Evolutionary conservation across 192 early-diverging fungal species (phyloP).

Genomic region (Helicostylum pulchrum): DNA sequence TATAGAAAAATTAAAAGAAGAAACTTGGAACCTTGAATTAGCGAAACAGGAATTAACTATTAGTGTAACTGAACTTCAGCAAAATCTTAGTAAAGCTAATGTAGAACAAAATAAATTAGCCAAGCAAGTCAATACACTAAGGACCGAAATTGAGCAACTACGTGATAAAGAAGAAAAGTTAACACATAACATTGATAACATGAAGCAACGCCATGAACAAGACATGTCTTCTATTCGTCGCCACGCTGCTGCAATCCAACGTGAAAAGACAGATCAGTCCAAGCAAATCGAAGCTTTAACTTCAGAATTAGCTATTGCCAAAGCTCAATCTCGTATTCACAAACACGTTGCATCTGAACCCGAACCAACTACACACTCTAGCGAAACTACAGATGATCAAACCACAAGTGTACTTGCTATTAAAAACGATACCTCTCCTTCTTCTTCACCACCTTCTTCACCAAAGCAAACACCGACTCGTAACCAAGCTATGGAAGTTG

Average conservation of each 20-base stretch:
- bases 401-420: neutral
- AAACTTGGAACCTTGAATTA: constrained; percentile 54
- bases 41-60: constrained; percentile 47
- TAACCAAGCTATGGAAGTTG: constrained; percentile 33
- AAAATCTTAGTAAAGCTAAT: constrained; percentile 39
- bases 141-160: constrained; percentile 59
- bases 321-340: constrained; percentile 24
- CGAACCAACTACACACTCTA: neutral
- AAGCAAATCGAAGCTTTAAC: constrained; percentile 61
- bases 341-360: constrained; percentile 9
- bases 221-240: constrained; percentile 58
- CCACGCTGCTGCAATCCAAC: constrained; percentile 49
- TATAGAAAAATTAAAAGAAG: constrained; percentile 52
- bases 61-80: constrained; percentile 42
- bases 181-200: constrained; percentile 37
- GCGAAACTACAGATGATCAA: neutral
- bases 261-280: constrained; percentile 55
- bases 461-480: constrained; percentile 17
- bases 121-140: constrained; percentile 45
- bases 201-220: constrained; percentile 61
- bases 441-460: constrained; percentile 28
- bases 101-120: constrained; percentile 57
- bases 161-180: constrained; percentile 56
- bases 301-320: constrained; percentile 40
- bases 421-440: constrained; percentile 1